Percentiles rank a stretch among this genome's conserved stretches.
phyloP scores from a whole-genome alignment of 768 basidiomycete species.

The Psilocybe sp. region DNA sequence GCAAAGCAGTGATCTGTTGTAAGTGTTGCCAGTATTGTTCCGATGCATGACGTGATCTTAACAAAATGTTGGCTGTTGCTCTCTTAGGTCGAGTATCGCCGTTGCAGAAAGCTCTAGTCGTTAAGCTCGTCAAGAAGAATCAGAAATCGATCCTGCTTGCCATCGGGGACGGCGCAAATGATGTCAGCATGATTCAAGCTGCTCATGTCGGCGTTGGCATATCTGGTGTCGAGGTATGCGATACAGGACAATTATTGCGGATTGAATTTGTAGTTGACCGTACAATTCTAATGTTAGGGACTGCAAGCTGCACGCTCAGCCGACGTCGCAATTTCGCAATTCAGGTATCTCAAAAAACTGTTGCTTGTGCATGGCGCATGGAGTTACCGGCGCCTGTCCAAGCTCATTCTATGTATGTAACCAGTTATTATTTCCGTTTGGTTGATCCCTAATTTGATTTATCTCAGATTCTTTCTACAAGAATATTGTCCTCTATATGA shows the following conservation, averaged over 20 bases:
- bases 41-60: background rate
- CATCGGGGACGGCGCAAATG: constrained; percentile 97
- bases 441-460: constrained; percentile 3
- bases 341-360: constrained; percentile 91
- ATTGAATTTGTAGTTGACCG: background rate
- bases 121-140: constrained; percentile 98
- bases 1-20: constrained; percentile 99
- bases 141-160: constrained; percentile 91
- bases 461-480: constrained; percentile 94
- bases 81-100: constrained; percentile 89
- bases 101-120: constrained; percentile 94
- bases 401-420: constrained; percentile 88
- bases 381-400: constrained; percentile 95
- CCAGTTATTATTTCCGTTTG: background rate
- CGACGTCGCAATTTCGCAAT: constrained; percentile 97
- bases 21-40: constrained; percentile 25
- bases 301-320: constrained; percentile 97
- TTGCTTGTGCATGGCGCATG: constrained; percentile 96
- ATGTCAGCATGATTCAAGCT: constrained; percentile 99
- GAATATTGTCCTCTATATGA: constrained; percentile 98
- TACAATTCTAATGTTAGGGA: constrained; percentile 48
- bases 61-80: constrained; percentile 1
- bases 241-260: background rate
- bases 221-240: constrained; percentile 86
- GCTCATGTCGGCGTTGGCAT: constrained; percentile 98